Conservation (phyloP, 768 basidiomycete genomes). For the Clavaria fumosa region DNA sequence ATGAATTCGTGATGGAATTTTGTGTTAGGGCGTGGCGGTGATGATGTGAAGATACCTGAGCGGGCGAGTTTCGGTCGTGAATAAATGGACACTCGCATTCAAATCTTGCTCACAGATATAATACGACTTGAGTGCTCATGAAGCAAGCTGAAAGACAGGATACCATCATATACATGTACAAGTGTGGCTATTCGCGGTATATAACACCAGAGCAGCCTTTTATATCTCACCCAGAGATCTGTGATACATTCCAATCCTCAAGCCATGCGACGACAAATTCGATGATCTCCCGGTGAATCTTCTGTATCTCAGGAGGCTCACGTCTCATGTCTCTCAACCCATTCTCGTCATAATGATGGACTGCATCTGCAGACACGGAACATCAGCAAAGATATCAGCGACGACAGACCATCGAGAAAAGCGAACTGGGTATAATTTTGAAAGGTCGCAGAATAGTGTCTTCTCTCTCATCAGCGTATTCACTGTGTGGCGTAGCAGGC, state of each 20-base stretch:
- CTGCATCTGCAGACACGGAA: conserved; percentile 30
- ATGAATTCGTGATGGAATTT: no score
- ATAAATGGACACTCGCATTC: no score
- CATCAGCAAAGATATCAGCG: neutral
- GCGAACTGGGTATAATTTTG: conserved; percentile 72
- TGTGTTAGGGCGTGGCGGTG: no score
- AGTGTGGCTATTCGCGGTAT: no score
- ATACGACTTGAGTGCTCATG: no score
- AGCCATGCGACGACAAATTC: conserved; percentile 68
- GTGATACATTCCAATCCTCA: conserved; percentile 34
- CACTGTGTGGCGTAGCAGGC: conserved; percentile 71
- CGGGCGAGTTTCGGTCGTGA: no score
- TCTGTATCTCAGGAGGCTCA: conserved; percentile 66
- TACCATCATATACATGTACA: no score
- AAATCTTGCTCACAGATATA: no score
- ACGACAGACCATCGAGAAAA: neutral
- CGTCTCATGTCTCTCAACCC: conserved; percentile 41
- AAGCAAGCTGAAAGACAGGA: no score
- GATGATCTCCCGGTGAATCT: conserved; percentile 71
- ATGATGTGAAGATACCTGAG: no score
- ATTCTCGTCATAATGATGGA: conserved; percentile 69
- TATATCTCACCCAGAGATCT: no score
- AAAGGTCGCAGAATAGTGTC: conserved; percentile 70
- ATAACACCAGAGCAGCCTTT: no score
- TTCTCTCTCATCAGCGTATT: conserved; percentile 46